Conservation (phyloP, 2,329 filamentous ascomycete genomes). For the Colletotrichum sp. region DNA sequence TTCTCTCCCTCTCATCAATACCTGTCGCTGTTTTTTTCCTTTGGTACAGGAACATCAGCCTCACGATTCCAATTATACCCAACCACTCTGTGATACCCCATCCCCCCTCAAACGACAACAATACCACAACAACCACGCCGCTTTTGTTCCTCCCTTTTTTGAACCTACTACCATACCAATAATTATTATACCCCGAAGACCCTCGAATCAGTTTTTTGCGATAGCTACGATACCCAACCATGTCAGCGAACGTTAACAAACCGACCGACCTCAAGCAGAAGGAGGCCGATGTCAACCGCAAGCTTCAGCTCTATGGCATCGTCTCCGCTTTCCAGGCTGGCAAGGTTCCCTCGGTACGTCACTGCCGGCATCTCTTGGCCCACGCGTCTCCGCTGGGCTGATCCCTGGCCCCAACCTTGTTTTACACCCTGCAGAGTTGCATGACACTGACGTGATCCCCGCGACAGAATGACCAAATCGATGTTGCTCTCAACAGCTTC, state of each 20-base stretch:
- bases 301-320: conserved; percentile 95
- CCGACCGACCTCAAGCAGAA: conserved; percentile 77
- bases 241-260: conserved; percentile 67
- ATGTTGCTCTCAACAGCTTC: conserved; percentile 90
- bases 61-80: conserved; percentile 18
- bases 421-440: neutral
- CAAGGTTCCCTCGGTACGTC: conserved; percentile 85
- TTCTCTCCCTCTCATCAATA: conserved; percentile 3
- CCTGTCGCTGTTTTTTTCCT: conserved; percentile 5
- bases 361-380: neutral
- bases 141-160: neutral
- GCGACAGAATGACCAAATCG: conserved; percentile 87
- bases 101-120: neutral
- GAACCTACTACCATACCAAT: neutral
- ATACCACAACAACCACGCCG: neutral
- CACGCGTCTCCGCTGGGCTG: neutral
- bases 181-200: neutral
- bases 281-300: conserved; percentile 88
- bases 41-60: conserved; percentile 7
- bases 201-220: neutral
- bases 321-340: conserved; percentile 82
- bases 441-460: conserved; percentile 3
- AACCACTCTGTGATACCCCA: conserved; percentile 18
- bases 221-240: conserved; percentile 24
- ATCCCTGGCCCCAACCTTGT: neutral